phyloP scores from a whole-genome alignment of 495 filamentous ascomycete species.

The Sporormia fimetaria region DNA sequence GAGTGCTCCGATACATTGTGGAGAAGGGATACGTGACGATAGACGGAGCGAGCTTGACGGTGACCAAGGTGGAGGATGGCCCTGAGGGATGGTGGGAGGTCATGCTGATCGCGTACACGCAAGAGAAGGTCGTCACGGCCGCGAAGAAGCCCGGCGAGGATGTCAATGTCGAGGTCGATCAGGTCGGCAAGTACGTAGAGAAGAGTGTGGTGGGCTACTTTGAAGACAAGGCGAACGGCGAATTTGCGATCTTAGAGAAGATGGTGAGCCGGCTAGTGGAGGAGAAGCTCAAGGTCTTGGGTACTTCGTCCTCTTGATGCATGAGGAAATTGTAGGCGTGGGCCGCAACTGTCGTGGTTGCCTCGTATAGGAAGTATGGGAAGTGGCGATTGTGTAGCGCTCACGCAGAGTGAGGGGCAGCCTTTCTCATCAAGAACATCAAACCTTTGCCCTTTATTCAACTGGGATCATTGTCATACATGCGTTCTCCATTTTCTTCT shows the following conservation, averaged over 20 bases:
- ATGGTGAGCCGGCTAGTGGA: constrained; percentile 73
- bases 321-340: not conserved
- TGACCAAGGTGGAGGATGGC: constrained; percentile 56
- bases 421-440: constrained; percentile 3
- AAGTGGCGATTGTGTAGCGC: constrained; percentile 9
- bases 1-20: constrained; percentile 71
- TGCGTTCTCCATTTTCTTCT: not conserved
- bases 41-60: constrained; percentile 91
- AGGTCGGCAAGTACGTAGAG: constrained; percentile 98
- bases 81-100: constrained; percentile 85
- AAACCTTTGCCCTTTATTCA: constrained; percentile 5
- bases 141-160: constrained; percentile 69
- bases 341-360: not conserved
- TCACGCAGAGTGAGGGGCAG: constrained; percentile 20
- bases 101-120: constrained; percentile 98
- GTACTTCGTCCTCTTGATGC: constrained; percentile 3
- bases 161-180: constrained; percentile 96
- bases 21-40: constrained; percentile 94
- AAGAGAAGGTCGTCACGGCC: constrained; percentile 79
- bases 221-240: constrained; percentile 40
- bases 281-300: constrained; percentile 41
- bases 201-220: constrained; percentile 75
- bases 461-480: not conserved
- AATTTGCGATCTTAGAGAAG: constrained; percentile 63
- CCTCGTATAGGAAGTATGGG: constrained; percentile 12